Conservation (phyloP, 2,329 filamentous ascomycete species). For the Aspergillus puulaauensis region DNA sequence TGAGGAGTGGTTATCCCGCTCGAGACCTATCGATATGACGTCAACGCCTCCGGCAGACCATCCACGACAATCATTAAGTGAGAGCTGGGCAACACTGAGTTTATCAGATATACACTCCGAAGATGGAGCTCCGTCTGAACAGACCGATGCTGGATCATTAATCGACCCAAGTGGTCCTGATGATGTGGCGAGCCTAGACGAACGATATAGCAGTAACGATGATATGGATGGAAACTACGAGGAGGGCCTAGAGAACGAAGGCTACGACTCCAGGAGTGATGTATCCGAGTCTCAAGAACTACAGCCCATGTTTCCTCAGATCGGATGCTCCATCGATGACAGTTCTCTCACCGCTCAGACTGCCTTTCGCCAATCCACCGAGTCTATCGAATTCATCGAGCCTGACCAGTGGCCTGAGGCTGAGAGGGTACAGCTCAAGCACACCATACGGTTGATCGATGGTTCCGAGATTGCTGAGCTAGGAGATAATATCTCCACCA, state of each 20-base stretch:
- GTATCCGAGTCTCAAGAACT: conserved; percentile 31
- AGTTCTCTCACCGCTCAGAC: conserved; percentile 37
- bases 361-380: conserved; percentile 30
- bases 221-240: conserved; percentile 36
- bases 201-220: conserved; percentile 35
- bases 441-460: conserved; percentile 40
- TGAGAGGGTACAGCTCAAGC: conserved; percentile 43
- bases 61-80: conserved; percentile 36
- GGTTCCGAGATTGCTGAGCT: conserved; percentile 29
- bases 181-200: conserved; percentile 47
- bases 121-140: conserved; percentile 45
- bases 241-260: conserved; percentile 26
- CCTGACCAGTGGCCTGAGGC: conserved; percentile 40
- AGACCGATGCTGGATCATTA: conserved; percentile 44
- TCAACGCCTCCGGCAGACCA: conserved; percentile 31
- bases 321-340: conserved; percentile 31
- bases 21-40: conserved; percentile 42
- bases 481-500: conserved; percentile 26
- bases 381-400: conserved; percentile 45
- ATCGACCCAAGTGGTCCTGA: conserved; percentile 43
- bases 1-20: conserved; percentile 43
- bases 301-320: conserved; percentile 28
- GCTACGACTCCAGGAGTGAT: conserved; percentile 26
- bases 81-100: conserved; percentile 48
- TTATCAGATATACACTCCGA: conserved; percentile 45